Conservation (phyloP, 176 grass and related monocot genomes). For the Eremochloa ophiuroides region DNA sequence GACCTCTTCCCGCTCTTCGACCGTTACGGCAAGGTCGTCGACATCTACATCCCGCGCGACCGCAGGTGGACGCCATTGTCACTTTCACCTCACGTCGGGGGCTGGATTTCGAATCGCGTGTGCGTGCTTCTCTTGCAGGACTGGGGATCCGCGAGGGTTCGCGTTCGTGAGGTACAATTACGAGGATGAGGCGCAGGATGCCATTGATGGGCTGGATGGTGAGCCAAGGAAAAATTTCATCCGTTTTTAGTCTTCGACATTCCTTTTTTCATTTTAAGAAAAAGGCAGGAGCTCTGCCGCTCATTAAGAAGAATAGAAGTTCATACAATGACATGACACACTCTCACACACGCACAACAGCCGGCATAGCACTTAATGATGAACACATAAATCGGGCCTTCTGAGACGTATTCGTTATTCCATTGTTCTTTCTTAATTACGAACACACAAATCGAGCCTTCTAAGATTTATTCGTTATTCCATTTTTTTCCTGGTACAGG, state of each 20-base stretch:
- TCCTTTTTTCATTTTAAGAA: neutral
- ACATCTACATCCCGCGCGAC: constrained; percentile 75
- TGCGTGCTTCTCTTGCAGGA: constrained; percentile 37
- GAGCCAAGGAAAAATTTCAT: neutral
- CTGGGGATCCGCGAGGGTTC: constrained; percentile 71
- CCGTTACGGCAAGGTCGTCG: constrained; percentile 64
- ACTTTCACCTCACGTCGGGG: neutral
- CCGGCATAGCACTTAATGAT: no score
- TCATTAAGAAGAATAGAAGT: no score
- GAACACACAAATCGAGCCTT: no score
- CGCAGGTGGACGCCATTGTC: constrained; percentile 43
- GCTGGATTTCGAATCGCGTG: neutral
- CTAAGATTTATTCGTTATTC: no score
- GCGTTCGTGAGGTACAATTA: constrained; percentile 88
- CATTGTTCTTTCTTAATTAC: no score
- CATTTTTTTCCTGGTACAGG: constrained; percentile 27
- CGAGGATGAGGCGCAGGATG: constrained; percentile 74
- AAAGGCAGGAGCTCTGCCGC: no score
- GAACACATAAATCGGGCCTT: no score
- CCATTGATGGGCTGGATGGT: constrained; percentile 72
- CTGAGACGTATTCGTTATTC: no score
- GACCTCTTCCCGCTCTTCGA: constrained; percentile 81
- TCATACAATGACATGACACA: no score
- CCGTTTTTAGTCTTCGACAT: neutral
- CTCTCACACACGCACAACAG: no score